A percentile compares a stretch with the other conserved stretches of the same genome.
Conservation (phyloP, 2,329 filamentous ascomycete species). For the Paraphoma sp. region DNA sequence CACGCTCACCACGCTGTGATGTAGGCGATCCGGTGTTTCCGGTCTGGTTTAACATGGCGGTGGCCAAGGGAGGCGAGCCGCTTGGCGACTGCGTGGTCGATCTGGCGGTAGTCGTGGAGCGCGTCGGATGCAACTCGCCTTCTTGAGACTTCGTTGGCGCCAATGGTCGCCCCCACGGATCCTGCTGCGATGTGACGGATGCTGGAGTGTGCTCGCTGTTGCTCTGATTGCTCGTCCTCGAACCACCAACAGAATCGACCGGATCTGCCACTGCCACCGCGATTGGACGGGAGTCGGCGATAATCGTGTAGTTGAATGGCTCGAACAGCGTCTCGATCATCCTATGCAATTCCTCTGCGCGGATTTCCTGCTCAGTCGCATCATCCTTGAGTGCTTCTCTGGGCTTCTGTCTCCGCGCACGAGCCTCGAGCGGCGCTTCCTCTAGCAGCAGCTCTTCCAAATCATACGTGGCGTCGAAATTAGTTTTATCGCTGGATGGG, state of each 20-base stretch:
- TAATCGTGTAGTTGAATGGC: conserved; percentile 91
- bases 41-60: conserved; percentile 30
- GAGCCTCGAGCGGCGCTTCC: conserved; percentile 91
- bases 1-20: conserved; percentile 43
- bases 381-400: conserved; percentile 90
- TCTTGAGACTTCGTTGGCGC: conserved; percentile 45
- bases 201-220: conserved; percentile 41
- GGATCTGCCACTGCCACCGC: conserved; percentile 36
- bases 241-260: conserved; percentile 36
- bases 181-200: conserved; percentile 39
- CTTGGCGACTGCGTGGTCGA: conserved; percentile 57
- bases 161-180: conserved; percentile 40
- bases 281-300: conserved; percentile 72
- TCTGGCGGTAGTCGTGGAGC: conserved; percentile 44
- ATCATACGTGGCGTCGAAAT: conserved; percentile 98
- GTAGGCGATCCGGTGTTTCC: conserved; percentile 36
- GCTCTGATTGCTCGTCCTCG: conserved; percentile 44
- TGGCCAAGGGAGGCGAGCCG: conserved; percentile 54
- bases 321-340: conserved; percentile 95
- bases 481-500: conserved; percentile 96
- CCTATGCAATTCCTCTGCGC: conserved; percentile 90
- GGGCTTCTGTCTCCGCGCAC: conserved; percentile 91
- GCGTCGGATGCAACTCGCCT: conserved; percentile 45
- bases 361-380: conserved; percentile 91
- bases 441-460: conserved; percentile 91